Evolutionary conservation across 2,329 filamentous ascomycete species (phyloP).

Genomic region (Amylocarpus encephaloides): DNA sequence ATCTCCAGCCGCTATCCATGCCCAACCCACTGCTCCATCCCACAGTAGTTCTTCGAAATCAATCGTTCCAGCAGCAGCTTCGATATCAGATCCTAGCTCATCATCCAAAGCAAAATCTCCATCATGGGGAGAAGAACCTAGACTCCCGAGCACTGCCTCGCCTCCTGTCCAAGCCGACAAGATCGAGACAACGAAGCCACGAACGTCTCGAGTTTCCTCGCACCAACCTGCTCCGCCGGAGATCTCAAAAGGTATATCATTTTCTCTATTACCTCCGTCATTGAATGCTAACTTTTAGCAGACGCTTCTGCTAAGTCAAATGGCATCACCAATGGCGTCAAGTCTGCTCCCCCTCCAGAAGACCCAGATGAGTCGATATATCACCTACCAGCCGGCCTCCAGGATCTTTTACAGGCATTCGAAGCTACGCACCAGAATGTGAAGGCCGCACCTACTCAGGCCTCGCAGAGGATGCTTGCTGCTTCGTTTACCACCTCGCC

Average conservation of each 20-base stretch:
- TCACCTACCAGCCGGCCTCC: constrained; percentile 80
- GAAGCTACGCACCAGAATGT: constrained; percentile 72
- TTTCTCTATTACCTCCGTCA: constrained; percentile 6
- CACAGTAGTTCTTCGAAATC: constrained; percentile 33
- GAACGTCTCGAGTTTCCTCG: constrained; percentile 20
- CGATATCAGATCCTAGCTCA: constrained; percentile 35
- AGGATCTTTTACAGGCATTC: constrained; percentile 86
- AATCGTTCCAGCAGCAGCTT: constrained; percentile 29
- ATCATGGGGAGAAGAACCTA: constrained; percentile 38
- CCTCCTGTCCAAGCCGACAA: constrained; percentile 40
- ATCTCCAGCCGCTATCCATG: constrained; percentile 46
- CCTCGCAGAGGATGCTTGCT: constrained; percentile 67
- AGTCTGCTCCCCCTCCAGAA: constrained; percentile 31
- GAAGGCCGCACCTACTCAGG: constrained; percentile 45
- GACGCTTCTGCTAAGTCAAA: constrained; percentile 39
- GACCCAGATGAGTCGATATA: constrained; percentile 75
- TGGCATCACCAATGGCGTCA: constrained; percentile 46
- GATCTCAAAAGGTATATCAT: constrained; percentile 39
- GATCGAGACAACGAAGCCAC: constrained; percentile 31
- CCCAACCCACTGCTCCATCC: constrained; percentile 37
- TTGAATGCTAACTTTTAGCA: constrained; percentile 15
- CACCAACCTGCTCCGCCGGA: constrained; percentile 36
- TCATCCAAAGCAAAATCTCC: constrained; percentile 46
- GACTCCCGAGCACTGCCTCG: constrained; percentile 38
- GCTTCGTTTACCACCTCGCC: constrained; percentile 69